Conservation (phyloP, 2,329 filamentous ascomycete genomes). For the Neopestalotiopsis rosae region DNA sequence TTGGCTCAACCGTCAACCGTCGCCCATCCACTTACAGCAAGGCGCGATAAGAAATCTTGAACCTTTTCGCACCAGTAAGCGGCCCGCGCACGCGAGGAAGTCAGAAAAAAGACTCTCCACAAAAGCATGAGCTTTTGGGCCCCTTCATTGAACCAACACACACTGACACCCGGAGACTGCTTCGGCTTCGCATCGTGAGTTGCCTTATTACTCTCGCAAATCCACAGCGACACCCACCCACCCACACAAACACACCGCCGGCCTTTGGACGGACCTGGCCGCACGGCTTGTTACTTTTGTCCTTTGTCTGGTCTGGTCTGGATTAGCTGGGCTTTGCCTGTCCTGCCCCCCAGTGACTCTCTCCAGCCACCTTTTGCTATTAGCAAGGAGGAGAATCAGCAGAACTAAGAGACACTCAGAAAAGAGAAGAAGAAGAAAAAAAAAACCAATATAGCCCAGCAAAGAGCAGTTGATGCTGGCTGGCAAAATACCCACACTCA, state of each 20-base stretch:
- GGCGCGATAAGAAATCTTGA: constrained; percentile 15
- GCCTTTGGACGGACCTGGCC: background rate
- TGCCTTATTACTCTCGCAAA: background rate
- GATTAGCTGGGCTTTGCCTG: background rate
- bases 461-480: background rate
- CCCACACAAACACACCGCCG: constrained; percentile 7
- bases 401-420: too few relatives aligned
- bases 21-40: constrained; percentile 10
- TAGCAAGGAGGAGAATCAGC: too few relatives aligned
- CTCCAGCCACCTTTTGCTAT: background rate
- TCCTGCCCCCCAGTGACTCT: background rate
- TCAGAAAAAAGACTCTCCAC: constrained; percentile 15
- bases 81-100: constrained; percentile 16
- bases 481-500: background rate
- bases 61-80: constrained; percentile 18
- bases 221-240: constrained; percentile 7
- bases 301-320: background rate
- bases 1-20: background rate
- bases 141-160: constrained; percentile 8
- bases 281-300: constrained; percentile 1
- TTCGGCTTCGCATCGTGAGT: constrained; percentile 10
- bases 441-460: too few relatives aligned
- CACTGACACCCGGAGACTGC: background rate
- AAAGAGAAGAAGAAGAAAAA: too few relatives aligned
- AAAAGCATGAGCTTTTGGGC: constrained; percentile 12